Evolutionary conservation across 345 rosid species (phyloP).

Genomic region (Trapa incisa): DNA sequence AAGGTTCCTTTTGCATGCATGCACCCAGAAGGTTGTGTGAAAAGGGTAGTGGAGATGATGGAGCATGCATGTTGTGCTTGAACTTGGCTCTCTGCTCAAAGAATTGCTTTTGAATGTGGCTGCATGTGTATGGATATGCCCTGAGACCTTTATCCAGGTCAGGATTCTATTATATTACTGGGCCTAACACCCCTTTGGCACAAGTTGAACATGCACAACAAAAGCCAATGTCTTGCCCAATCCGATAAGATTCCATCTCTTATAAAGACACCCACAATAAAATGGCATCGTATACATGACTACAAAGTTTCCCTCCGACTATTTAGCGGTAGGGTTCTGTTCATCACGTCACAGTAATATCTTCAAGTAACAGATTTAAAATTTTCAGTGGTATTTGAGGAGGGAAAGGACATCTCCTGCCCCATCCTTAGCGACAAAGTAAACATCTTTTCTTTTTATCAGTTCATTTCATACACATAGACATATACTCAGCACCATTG

Average conservation of each 20-base stretch:
- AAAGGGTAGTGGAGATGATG: neutral
- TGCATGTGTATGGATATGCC: slow-evolving; percentile 2
- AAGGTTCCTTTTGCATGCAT: too few relatives aligned
- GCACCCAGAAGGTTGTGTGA: neutral
- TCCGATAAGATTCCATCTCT: neutral
- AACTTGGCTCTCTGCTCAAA: neutral
- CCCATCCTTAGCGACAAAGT: slow-evolving; percentile 48
- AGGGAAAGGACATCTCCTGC: slow-evolving; percentile 5
- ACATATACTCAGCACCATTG: slow-evolving; percentile 4
- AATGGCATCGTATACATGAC: neutral
- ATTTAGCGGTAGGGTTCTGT: neutral
- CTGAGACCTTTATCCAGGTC: neutral
- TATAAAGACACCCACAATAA: neutral
- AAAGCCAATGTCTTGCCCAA: neutral
- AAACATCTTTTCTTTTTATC: slow-evolving; percentile 19
- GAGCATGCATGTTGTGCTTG: neutral
- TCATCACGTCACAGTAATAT: neutral
- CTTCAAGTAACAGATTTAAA: neutral
- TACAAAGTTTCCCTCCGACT: neutral
- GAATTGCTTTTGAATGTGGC: neutral
- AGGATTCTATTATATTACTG: neutral
- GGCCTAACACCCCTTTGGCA: neutral
- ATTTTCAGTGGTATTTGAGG: neutral
- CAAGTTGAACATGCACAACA: neutral
- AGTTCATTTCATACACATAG: neutral